Percentiles rank a stretch among this genome's conserved stretches.
phyloP scores from a whole-genome alignment of 257 asterid genomes.

The Rehmannia glutinosa region DNA sequence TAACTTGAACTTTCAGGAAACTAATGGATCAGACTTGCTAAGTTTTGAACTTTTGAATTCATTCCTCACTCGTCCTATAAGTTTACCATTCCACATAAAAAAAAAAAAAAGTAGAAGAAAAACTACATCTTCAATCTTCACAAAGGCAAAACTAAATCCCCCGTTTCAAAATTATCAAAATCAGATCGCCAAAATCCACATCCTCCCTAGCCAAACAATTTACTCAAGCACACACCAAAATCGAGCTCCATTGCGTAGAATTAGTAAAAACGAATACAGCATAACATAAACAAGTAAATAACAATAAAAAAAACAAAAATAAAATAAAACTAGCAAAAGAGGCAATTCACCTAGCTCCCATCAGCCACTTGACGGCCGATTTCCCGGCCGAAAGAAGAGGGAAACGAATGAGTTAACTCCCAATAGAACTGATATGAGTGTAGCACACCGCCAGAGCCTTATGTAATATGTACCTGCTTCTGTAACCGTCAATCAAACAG shows the following conservation, averaged over 20 bases:
- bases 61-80: neutral
- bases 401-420: neutral
- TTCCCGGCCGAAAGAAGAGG: neutral
- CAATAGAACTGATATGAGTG: neutral
- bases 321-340: slow-evolving; percentile 1
- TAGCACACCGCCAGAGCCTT: neutral
- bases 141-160: neutral
- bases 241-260: slow-evolving; percentile 9
- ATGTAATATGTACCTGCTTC: too few relatives aligned
- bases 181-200: too few relatives aligned
- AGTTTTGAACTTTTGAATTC: neutral
- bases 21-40: neutral
- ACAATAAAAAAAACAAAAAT: neutral
- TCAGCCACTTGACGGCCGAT: slow-evolving; percentile 21
- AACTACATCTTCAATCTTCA: neutral
- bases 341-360: slow-evolving; percentile 20
- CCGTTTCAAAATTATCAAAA: neutral
- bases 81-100: neutral
- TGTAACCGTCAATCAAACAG: slow-evolving; percentile 26
- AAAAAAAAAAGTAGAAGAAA: neutral
- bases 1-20: too few relatives aligned
- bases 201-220: slow-evolving; percentile 4
- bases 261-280: neutral
- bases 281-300: neutral
- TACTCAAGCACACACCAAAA: slow-evolving; percentile 1